phyloP scores from a whole-genome alignment of 495 filamentous ascomycete genomes.

The Aspergillus affinis region DNA sequence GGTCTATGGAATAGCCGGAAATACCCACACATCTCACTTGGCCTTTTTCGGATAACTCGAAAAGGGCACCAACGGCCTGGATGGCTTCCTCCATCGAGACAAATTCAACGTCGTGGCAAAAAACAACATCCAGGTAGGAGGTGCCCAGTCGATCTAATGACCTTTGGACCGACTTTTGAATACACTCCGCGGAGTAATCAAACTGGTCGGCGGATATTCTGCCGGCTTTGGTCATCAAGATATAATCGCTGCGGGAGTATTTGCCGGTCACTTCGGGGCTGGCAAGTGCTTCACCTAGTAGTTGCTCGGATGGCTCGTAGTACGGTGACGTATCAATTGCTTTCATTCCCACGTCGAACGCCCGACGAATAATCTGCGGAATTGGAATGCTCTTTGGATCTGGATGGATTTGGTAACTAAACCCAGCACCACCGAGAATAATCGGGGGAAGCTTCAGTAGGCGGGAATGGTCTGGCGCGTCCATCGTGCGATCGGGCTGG shows the following conservation, averaged over 20 bases:
- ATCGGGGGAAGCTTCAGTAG: slow-evolving; percentile 34
- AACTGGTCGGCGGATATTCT: slow-evolving; percentile 51
- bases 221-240: slow-evolving; percentile 62
- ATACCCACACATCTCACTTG: background rate
- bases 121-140: slow-evolving; percentile 60
- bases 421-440: slow-evolving; percentile 81
- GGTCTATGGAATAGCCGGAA: background rate
- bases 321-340: slow-evolving; percentile 92
- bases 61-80: slow-evolving; percentile 58
- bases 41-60: slow-evolving; percentile 61
- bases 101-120: slow-evolving; percentile 67
- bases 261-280: slow-evolving; percentile 48
- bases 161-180: background rate
- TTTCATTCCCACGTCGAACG: slow-evolving; percentile 66
- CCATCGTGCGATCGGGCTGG: background rate
- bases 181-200: slow-evolving; percentile 54
- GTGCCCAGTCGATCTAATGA: slow-evolving; percentile 43
- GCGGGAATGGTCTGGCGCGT: background rate
- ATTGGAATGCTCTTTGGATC: slow-evolving; percentile 69
- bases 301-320: slow-evolving; percentile 81
- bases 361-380: slow-evolving; percentile 64
- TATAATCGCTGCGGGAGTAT: slow-evolving; percentile 51
- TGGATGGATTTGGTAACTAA: slow-evolving; percentile 77
- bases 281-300: slow-evolving; percentile 72
- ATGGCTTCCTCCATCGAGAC: slow-evolving; percentile 53